phyloP scores from a whole-genome alignment of 495 filamentous ascomycete species.

The Neurospora intermedia region DNA sequence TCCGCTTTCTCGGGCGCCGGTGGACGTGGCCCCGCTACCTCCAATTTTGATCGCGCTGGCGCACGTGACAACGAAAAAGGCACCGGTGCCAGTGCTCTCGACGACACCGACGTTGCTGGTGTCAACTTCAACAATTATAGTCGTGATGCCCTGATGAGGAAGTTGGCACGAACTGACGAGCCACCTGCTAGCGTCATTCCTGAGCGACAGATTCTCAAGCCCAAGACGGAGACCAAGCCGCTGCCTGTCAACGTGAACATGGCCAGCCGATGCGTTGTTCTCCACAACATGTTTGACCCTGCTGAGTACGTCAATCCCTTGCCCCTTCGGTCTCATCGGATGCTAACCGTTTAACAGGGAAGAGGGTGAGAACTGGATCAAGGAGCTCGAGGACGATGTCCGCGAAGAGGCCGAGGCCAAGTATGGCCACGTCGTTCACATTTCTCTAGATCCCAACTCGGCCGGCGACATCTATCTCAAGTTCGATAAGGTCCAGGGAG shows the following conservation, averaged over 20 bases:
- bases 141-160: constrained; percentile 94
- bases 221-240: constrained; percentile 71
- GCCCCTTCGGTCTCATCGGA: not conserved
- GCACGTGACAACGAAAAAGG: constrained; percentile 87
- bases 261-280: constrained; percentile 86
- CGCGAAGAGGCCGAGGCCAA: constrained; percentile 85
- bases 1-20: constrained; percentile 89
- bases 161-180: constrained; percentile 93
- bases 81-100: constrained; percentile 86
- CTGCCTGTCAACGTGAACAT: constrained; percentile 79
- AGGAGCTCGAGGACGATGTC: constrained; percentile 91
- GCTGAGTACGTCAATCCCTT: constrained; percentile 56
- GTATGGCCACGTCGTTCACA: constrained; percentile 98
- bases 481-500: constrained; percentile 88
- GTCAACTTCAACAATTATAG: constrained; percentile 99
- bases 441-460: constrained; percentile 85
- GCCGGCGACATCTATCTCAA: constrained; percentile 97
- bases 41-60: constrained; percentile 87
- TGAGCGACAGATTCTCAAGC: constrained; percentile 61
- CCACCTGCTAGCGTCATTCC: constrained; percentile 50
- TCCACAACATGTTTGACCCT: constrained; percentile 93
- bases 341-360: constrained; percentile 55
- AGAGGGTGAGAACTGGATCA: constrained; percentile 79
- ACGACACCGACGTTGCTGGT: constrained; percentile 95
- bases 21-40: constrained; percentile 77